Percentiles rank a stretch among this genome's conserved stretches.
Evolutionary conservation across 495 filamentous ascomycete genomes (phyloP).

Genomic region (Neurospora sublineolata): DNA sequence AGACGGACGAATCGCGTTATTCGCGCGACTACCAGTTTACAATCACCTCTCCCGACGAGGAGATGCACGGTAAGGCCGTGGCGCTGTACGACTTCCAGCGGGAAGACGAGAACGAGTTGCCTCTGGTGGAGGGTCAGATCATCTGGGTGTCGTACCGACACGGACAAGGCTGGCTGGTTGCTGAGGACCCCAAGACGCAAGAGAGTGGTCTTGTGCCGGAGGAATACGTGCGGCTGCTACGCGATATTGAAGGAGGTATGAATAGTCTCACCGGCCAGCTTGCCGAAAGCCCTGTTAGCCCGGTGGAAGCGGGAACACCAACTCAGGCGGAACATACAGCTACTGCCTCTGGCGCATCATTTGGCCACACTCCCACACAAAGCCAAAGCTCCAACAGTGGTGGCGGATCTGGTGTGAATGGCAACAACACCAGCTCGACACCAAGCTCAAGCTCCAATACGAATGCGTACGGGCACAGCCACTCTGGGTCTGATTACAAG

Average conservation of each 20-base stretch:
- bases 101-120: conserved; percentile 94
- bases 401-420: conserved; percentile 9
- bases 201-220: conserved; percentile 83
- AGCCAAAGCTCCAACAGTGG: conserved; percentile 21
- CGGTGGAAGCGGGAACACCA: conserved; percentile 39
- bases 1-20: conserved; percentile 55
- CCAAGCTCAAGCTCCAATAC: conserved; percentile 1
- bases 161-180: conserved; percentile 93
- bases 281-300: conserved; percentile 29
- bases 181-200: conserved; percentile 85
- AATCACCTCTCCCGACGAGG: conserved; percentile 89
- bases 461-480: neutral
- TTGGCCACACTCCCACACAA: conserved; percentile 30
- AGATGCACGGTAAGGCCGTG: conserved; percentile 94
- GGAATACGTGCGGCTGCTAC: conserved; percentile 86
- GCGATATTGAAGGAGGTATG: conserved; percentile 71
- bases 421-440: conserved; percentile 17
- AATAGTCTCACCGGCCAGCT: conserved; percentile 39
- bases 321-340: conserved; percentile 40
- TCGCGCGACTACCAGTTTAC: conserved; percentile 89
- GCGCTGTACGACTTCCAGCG: conserved; percentile 89
- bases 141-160: conserved; percentile 94
- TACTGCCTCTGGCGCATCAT: conserved; percentile 4
- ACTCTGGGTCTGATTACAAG: conserved; percentile 24
- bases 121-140: conserved; percentile 84